Base-by-base conservation (phyloP, 2,329 filamentous ascomycete genomes). In the Xylaria sp. region DNA sequence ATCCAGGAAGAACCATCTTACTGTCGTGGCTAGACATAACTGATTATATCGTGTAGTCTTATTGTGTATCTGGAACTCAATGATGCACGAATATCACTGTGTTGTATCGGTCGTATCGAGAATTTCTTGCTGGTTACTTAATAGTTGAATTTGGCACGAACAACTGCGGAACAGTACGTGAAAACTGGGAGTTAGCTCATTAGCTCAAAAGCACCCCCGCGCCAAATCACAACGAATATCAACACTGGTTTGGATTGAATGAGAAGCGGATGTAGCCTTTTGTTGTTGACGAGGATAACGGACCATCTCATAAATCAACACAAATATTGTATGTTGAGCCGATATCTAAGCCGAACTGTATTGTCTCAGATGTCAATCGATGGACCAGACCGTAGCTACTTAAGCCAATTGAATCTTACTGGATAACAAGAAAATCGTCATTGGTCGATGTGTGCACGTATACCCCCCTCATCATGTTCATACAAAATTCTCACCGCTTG, bases 401-500 rank as follows among this genome's bases (percentile, higher is more conserved):
- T n/a, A n/a, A 44, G 16, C 40, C 40, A 44, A 44, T 44, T 2
- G 18, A 18, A n/a, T 44, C n/a, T 44, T 8, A n/a, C n/a, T n/a
- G n/a, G n/a, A n/a, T n/a, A n/a, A n/a, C n/a, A n/a, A n/a, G 40
- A 44, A n/a, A 6, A 4, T 44, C 16, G 40, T 5, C 16, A 44
- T 18, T 40, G 37, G 16, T 18, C 16, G 37, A 2, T 12, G 12
- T 47, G 6, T 21, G n/a, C 8, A 47, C n/a, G 8, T n/a, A n/a
- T n/a, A n/a, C n/a, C n/a, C n/a, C n/a, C n/a, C 44, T 48, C n/a
- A 23, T 5, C 1, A 48, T 48, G 44, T 21, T 47, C n/a, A 12
- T 47, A 42, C 40, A 16, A 42, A 42, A 42, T 18, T 44, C 44
- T 48, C 44, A 48, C 44, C 44, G 44, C 44, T 48, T 23, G 44